A percentile compares a stretch with the other conserved stretches of the same genome.
Evolutionary conservation across 73 alveolate species (phyloP).

Genomic region (Tetrahymena borealis): DNA sequence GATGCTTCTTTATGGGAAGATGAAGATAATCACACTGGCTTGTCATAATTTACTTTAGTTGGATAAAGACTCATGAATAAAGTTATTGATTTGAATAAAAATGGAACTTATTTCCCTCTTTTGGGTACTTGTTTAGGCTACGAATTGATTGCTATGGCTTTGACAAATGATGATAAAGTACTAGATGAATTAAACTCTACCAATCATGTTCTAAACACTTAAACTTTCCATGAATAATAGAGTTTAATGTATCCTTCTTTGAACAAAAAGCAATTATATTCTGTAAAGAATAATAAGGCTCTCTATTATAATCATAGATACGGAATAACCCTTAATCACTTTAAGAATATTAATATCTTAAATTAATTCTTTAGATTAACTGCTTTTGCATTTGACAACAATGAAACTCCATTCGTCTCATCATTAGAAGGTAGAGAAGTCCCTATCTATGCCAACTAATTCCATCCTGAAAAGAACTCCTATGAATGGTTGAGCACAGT

Average conservation of each 20-base stretch:
- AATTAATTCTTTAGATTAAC: constrained; percentile 7
- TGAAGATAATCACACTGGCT: not conserved
- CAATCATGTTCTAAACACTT: not conserved
- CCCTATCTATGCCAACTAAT: constrained; percentile 9
- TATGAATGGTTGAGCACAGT: constrained; percentile 30
- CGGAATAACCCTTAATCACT: not conserved
- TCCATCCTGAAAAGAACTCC: constrained; percentile 38
- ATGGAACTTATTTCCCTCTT: constrained; percentile 52
- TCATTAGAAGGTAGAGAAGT: constrained; percentile 6
- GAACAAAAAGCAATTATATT: not conserved
- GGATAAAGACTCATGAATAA: constrained; percentile 26
- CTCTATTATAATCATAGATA: constrained; percentile 21
- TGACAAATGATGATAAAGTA: constrained; percentile 15
- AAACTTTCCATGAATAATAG: not conserved
- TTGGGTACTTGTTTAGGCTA: constrained; percentile 60
- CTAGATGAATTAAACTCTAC: not conserved
- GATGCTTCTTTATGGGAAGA: constrained; percentile 8
- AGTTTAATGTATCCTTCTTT: constrained; percentile 1
- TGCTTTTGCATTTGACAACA: constrained; percentile 1
- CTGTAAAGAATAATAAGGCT: not conserved
- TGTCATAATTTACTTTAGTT: not conserved
- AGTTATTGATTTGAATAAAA: constrained; percentile 37
- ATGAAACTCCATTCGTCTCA: not conserved
- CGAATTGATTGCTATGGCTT: constrained; percentile 30
- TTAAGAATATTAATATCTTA: not conserved